These are phyloP conservation scores for Solanum piurae DNA, from an alignment of 257 asterid genomes.

Conservation along the genomic window DNA sequence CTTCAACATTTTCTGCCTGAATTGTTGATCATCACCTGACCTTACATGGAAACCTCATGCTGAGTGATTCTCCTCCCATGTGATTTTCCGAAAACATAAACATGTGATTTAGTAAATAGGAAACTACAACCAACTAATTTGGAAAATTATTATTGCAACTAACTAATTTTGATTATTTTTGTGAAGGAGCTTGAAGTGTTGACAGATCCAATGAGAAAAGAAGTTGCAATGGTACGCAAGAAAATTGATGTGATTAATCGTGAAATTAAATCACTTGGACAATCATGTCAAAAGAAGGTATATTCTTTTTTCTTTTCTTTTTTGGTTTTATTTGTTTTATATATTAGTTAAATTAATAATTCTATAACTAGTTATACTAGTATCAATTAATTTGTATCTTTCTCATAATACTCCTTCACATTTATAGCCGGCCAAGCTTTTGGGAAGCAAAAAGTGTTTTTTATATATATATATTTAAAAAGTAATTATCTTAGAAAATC, in stretches of 20 bases:
- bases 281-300: conserved; percentile 80
- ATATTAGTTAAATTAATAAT: neutral
- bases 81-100: neutral
- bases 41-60: neutral
- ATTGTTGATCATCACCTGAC: neutral
- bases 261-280: conserved; percentile 72
- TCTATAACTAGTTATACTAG: neutral
- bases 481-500: too few species aligned
- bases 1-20: neutral
- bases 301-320: neutral
- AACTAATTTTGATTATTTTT: neutral
- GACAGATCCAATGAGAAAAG: conserved; percentile 88
- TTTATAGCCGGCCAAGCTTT: neutral
- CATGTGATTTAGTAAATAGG: neutral
- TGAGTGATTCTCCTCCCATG: neutral
- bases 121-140: neutral
- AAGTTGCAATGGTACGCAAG: conserved; percentile 56
- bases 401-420: neutral
- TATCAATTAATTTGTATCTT: neutral
- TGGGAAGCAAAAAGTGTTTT: neutral
- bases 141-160: neutral
- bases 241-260: conserved; percentile 57
- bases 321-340: neutral
- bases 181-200: conserved; percentile 75
- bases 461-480: too few species aligned